Evolutionary conservation across 768 basidiomycete species (phyloP), one percentile per base, ranked within the genome.

Genomic region (Strobilomyces confusus): DNA sequence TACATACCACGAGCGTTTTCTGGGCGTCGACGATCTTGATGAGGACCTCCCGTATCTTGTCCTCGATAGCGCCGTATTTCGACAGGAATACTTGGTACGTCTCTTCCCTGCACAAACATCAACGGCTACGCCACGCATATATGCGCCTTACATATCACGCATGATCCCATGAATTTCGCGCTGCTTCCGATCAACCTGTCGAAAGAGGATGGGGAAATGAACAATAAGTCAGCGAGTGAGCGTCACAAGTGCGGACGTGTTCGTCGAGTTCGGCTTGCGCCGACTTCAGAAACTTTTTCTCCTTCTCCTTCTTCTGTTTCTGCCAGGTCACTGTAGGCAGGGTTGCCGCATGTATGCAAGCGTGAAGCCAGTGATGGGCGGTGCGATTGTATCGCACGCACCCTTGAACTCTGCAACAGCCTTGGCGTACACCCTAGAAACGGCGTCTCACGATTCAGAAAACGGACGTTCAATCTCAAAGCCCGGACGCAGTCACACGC

Each of bases 341-440:
- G 19, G 15, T 19, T 33, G 4, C 5, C 4, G 43, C 43, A 6
- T 19, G n/a, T 23, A 52, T 51, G 37, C 36, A 29, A 20, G 36
- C n/a, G 3, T n/a, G 19, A 26, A 1, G 14, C 9, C 5, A 43
- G 26, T 9, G 15, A 22, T 17, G 25, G 12, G 17, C 25, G 43
- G 22, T 0, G 32, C 17, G 26, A 26, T 17, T 29, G 4, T 25
- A 15, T 43, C 11, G 26, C 1, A 57, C 62, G 50, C 6, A 71
- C 68, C 58, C 50, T 69, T 69, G 57, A 69, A 69, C 33, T 69
- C 68, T 17, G 65, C 61, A 11, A 68, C 68, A 8, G 69, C 62
- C 30, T 46, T 67, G 5, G 69, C 65, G 13, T 67, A 71, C n/a
- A 52, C 25, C 38, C 69, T 69, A 37, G 9, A 15, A 29, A 22